phyloP scores from a whole-genome alignment of 2,329 filamentous ascomycete species.

The Taxawa tesnikishii region DNA sequence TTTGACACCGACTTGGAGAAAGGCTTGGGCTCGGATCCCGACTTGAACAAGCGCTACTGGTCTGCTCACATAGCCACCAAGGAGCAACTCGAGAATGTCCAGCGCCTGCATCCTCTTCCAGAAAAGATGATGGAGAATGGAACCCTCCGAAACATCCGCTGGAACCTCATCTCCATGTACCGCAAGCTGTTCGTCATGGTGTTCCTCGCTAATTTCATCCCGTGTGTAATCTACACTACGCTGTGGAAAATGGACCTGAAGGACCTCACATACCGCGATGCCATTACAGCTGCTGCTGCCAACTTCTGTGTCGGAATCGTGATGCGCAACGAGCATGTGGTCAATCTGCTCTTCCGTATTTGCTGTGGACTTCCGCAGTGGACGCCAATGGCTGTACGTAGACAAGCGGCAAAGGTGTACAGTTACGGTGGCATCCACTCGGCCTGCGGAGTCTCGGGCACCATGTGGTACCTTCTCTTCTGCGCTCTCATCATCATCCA shows the following conservation, averaged over 20 bases:
- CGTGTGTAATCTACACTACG: conserved; percentile 10
- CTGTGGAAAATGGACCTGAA: conserved; percentile 4
- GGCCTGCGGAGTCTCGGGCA: conserved; percentile 22
- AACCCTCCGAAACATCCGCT: conserved; percentile 13
- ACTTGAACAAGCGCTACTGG: background rate
- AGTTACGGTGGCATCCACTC: conserved; percentile 28
- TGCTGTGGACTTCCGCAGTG: conserved; percentile 19
- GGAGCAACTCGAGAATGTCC: conserved; percentile 11
- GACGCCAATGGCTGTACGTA: conserved; percentile 21
- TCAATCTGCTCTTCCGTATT: conserved; percentile 25
- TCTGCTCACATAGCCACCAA: conserved; percentile 11
- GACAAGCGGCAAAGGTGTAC: conserved; percentile 26
- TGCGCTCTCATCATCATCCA: conserved; percentile 18
- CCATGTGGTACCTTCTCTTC: conserved; percentile 33
- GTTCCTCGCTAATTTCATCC: conserved; percentile 15
- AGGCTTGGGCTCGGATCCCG: background rate
- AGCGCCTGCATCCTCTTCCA: conserved; percentile 12
- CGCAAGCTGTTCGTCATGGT: conserved; percentile 17
- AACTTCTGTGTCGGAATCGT: conserved; percentile 22
- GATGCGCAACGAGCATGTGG: conserved; percentile 26
- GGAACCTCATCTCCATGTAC: conserved; percentile 19
- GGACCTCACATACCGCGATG: conserved; percentile 12
- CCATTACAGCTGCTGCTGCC: conserved; percentile 20
- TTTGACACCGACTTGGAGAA: background rate
- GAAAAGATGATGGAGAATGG: conserved; percentile 7